Base-by-base conservation (phyloP, 371 early-diverging fungal genomes). In the Antonospora locustae region DNA sequence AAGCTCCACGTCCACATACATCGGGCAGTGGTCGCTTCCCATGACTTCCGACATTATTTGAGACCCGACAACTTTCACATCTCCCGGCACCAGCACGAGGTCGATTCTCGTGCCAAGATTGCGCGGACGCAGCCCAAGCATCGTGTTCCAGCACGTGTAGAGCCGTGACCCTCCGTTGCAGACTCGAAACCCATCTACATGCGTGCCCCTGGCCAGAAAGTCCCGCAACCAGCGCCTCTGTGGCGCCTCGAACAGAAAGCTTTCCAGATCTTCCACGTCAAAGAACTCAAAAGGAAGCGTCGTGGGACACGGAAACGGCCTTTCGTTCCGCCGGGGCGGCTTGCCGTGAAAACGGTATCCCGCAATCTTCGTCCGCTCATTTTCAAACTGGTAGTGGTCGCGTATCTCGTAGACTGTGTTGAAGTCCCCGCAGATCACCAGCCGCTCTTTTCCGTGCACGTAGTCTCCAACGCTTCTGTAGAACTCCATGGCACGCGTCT, bases 131-230 rank as follows among this genome's bases (percentile, higher is more conserved):
- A 58, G 11, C 23, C 32, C 43, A 17, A 67, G 28, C 27, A 45
- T 14, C n/a, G 48, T 58, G 37, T 67, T 62, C 68, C 68, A 67
- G 44, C 68, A 67, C 2, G 68, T 56, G 36, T 67, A 67, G 27
- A 40, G 38, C 7, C 41, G 20, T n/a, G 36, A 1, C 17, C 29
- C 38, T 3, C 1, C 43, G 47, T 59, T 34, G 20, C 39, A 38
- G n/a, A 40, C 14, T 50, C 64, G 49, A 38, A 50, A 67, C 5
- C 43, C n/a, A 56, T 67, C 68, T 11, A 49, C 27, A 51, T 40
- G 40, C 3, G 7, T 25, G 1, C 34, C 9, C 23, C 40, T 30
- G 7, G 20, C 5, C 1, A 67, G 9, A 17, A 58, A 32, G 16
- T 54, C 52, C 24, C 17, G 24, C 3, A 67, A 20, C 68, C 68